phyloP scores from a whole-genome alignment of 352 stramenopile genomes.

The Phytophthora megakarya region DNA sequence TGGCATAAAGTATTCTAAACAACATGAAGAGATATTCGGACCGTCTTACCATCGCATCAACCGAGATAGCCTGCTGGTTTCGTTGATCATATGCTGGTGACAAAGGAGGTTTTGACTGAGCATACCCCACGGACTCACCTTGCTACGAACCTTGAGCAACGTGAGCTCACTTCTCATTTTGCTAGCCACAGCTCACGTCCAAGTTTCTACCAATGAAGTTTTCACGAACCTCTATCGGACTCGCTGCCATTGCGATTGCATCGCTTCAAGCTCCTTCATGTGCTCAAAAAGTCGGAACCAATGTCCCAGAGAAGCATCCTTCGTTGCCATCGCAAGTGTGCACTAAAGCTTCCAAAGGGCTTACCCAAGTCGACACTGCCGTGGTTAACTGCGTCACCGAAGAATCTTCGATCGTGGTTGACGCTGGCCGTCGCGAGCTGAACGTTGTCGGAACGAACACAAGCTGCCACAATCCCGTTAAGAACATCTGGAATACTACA shows the following conservation, averaged over 20 bases:
- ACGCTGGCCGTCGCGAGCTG: conserved; percentile 62
- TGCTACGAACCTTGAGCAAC: neutral
- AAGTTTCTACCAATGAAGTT: conserved; percentile 3
- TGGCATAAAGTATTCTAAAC: too few relatives aligned
- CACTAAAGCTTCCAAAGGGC: conserved; percentile 19
- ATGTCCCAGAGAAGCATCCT: conserved; percentile 44
- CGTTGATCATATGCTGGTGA: neutral
- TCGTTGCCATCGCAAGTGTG: conserved; percentile 40
- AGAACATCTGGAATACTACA: conserved; percentile 42
- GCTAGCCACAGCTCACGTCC: neutral
- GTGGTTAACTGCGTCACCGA: conserved; percentile 40
- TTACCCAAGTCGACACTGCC: conserved; percentile 17
- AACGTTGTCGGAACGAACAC: conserved; percentile 46
- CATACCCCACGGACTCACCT: neutral
- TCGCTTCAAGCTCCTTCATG: neutral
- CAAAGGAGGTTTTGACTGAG: neutral
- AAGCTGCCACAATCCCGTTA: conserved; percentile 55
- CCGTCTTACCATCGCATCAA: conserved; percentile 2
- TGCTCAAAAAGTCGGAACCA: conserved; percentile 47
- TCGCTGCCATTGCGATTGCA: conserved; percentile 7
- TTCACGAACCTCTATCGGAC: conserved; percentile 5
- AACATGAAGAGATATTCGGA: too few relatives aligned
- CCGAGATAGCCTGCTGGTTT: conserved; percentile 8
- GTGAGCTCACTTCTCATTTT: conserved; percentile 16
- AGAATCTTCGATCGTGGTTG: conserved; percentile 55